These are phyloP conservation scores for Aeschynomene evenia DNA, from an alignment of 306 rosid species.

Conservation along the genomic window DNA sequence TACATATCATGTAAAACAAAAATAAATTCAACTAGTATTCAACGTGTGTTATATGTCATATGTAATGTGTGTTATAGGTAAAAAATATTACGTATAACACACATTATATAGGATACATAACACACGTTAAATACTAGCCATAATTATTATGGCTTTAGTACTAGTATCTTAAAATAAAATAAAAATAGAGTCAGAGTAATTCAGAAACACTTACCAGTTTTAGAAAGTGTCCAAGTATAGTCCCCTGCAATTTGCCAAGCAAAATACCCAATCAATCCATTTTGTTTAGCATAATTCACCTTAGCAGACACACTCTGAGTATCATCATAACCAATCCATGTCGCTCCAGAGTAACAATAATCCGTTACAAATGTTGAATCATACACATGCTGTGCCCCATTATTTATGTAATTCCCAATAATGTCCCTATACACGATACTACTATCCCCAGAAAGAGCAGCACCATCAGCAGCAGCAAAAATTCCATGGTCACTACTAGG, in stretches of 20 bases:
- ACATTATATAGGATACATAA: too few relatives aligned
- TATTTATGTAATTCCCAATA: background rate
- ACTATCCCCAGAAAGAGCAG: background rate
- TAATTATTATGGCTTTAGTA: too few relatives aligned
- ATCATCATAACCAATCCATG: slow-evolving; percentile 53
- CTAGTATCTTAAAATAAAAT: too few relatives aligned
- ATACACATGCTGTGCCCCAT: background rate
- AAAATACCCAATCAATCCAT: slow-evolving; percentile 31
- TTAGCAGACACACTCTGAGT: slow-evolving; percentile 34
- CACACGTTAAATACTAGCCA: too few relatives aligned
- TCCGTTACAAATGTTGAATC: slow-evolving; percentile 40
- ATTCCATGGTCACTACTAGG: slow-evolving; percentile 27
- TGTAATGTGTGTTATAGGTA: too few relatives aligned
- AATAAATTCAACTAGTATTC: too few relatives aligned
- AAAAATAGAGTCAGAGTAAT: too few relatives aligned
- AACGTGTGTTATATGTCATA: too few relatives aligned
- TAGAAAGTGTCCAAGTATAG: slow-evolving; percentile 40
- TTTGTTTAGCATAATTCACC: slow-evolving; percentile 39
- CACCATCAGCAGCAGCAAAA: slow-evolving; percentile 29
- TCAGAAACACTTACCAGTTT: slow-evolving; percentile 11
- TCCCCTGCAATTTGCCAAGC: slow-evolving; percentile 29
- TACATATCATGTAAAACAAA: too few relatives aligned
- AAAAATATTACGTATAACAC: too few relatives aligned
- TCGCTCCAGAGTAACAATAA: slow-evolving; percentile 37
- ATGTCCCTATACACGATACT: slow-evolving; percentile 26